phyloP scores from a whole-genome alignment of 106 monocot genomes.

The Platanthera zijinensis region DNA sequence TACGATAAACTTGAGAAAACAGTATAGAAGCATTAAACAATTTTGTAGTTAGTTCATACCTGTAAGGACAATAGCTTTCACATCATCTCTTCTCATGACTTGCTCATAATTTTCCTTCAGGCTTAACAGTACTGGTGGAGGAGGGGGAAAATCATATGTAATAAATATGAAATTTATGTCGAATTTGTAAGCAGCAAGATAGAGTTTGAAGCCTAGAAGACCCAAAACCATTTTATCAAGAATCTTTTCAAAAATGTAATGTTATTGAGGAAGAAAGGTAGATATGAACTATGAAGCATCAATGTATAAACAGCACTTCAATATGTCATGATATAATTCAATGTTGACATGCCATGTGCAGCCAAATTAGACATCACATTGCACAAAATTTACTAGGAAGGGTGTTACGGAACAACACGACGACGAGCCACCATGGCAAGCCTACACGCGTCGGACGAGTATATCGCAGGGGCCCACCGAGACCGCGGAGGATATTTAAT shows the following conservation, averaged over 20 bases:
- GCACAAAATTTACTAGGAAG: background rate
- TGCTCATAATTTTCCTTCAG: slow-evolving; percentile 61
- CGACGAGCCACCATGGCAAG: no score
- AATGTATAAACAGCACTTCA: background rate
- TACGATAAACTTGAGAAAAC: background rate
- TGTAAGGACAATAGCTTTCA: slow-evolving; percentile 75
- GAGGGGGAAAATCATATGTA: background rate
- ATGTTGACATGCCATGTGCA: background rate
- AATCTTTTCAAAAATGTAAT: background rate
- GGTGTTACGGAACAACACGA: no score
- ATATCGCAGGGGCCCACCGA: no score
- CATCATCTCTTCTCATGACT: slow-evolving; percentile 67
- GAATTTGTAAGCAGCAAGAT: background rate
- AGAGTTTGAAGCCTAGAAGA: background rate
- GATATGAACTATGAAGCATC: background rate
- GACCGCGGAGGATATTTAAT: no score
- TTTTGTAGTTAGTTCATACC: slow-evolving; percentile 19
- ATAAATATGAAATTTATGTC: background rate
- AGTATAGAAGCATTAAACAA: background rate
- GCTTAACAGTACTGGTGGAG: slow-evolving; percentile 45
- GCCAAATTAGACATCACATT: background rate
- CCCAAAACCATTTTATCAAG: background rate
- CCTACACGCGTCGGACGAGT: no score
- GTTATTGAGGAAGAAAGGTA: background rate
- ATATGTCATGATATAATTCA: background rate